Conservation (phyloP, 2,329 filamentous ascomycete genomes). For the Colletotrichum musicola region DNA sequence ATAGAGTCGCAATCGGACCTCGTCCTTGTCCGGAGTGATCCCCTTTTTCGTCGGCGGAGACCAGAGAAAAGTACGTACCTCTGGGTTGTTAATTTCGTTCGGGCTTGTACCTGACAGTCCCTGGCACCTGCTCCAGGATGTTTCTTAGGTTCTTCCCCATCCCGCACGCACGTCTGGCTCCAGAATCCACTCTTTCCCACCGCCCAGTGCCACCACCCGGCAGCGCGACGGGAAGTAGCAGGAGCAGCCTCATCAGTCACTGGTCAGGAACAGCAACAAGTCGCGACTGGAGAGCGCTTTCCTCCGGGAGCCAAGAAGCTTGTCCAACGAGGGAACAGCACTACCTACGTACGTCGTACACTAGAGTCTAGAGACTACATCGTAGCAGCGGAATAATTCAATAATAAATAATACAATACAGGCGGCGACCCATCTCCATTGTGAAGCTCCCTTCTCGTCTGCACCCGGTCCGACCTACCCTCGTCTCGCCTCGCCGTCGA, state of each 20-base stretch:
- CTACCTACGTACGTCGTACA: too few species aligned
- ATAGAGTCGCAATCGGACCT: conserved; percentile 11
- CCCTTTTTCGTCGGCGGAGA: neutral
- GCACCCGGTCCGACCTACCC: conserved; percentile 24
- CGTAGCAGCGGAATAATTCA: too few species aligned
- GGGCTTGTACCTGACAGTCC: conserved; percentile 8
- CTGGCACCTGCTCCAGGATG: conserved; percentile 15
- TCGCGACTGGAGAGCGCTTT: too few species aligned
- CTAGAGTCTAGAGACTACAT: too few species aligned
- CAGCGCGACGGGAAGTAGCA: neutral
- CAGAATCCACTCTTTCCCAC: conserved; percentile 29
- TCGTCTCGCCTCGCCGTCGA: neutral
- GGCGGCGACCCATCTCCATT: conserved; percentile 2
- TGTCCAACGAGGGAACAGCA: too few species aligned
- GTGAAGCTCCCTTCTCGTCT: conserved; percentile 13
- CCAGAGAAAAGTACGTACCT: neutral
- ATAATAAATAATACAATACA: conserved; percentile 10
- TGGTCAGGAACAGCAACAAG: neutral
- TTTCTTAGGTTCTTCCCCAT: conserved; percentile 1
- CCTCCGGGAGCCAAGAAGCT: too few species aligned
- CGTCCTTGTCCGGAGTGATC: neutral
- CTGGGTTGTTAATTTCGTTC: neutral
- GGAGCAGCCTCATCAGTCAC: neutral
- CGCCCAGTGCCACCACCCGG: neutral
- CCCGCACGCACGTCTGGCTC: conserved; percentile 24